A percentile compares a stretch with the other conserved stretches of the same genome.
Evolutionary conservation across 345 rosid genomes (phyloP).

Genomic region (Sonneratia caseolaris): DNA sequence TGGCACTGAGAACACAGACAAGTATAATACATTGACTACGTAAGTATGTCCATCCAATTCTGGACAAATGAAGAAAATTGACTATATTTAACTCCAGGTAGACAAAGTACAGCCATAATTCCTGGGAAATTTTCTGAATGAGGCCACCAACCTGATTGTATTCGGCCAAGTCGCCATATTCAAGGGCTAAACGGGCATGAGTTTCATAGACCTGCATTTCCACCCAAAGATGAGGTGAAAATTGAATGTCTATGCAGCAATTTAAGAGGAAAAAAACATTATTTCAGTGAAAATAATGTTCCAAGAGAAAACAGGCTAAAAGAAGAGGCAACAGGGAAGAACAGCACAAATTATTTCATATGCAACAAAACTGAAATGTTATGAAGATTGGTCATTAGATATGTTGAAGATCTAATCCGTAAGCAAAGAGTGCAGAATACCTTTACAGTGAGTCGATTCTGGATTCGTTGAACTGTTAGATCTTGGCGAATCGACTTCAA

Average conservation of each 20-base stretch:
- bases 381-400: not conserved
- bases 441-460: slow-evolving; percentile 79
- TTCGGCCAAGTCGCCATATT: slow-evolving; percentile 85
- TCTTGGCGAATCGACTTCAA: slow-evolving; percentile 98
- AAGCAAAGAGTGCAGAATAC: slow-evolving; percentile 24
- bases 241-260: not conserved
- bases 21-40: not conserved
- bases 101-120: not conserved
- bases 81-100: not conserved
- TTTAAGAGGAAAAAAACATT: not conserved
- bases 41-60: not conserved
- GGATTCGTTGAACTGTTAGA: slow-evolving; percentile 85
- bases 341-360: not conserved
- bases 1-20: slow-evolving; percentile 59
- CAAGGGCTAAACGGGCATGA: slow-evolving; percentile 94
- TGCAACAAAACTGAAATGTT: not conserved
- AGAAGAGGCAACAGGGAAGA: not conserved
- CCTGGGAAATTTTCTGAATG: too few species aligned
- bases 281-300: not conserved
- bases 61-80: not conserved
- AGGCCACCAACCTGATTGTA: slow-evolving; percentile 78
- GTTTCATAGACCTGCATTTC: slow-evolving; percentile 85
- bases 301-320: not conserved
- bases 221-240: not conserved
- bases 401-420: not conserved